Base-by-base conservation (phyloP, 257 asterid genomes). In the Primulina huaijiensis region DNA sequence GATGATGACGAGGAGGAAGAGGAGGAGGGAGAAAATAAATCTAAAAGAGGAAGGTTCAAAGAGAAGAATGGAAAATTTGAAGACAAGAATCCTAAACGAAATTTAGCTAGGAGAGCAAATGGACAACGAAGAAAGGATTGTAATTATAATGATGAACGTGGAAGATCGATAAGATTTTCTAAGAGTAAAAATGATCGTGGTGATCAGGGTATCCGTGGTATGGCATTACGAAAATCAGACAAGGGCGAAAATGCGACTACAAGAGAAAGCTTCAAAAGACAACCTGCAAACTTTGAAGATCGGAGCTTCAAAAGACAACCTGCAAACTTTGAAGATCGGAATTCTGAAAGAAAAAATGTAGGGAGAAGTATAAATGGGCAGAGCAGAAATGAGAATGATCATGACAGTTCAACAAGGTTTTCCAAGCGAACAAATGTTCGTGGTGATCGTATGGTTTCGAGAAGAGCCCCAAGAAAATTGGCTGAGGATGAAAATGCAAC, bases 1-100 rank as follows among this genome's bases (percentile, higher is more conserved):
- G 80, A 74, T 69, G 81, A 76, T 11, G 25, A 23, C 25, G 25
- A 75, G 34, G 85, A 77, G 35, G 82, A 73, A 7, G 78, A 82
- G 7, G 78, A 63, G 53, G 77, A 77, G 60, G 80, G 31, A 6
- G 71, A 67, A n/a, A 59, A 30, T 67, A 71, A 61, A 52, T 65
- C 16, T 40, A 56, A 62, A 62, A 69, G 76, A 68, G 79, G 76
- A 65, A 74, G 65, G 67, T 7, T 16, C 12, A n/a, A 64, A 23
- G 40, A 38, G 57, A 70, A 69, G 61, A 64, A 34, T 20, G 69
- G 5, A 23, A 74, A 9, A 34, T 77, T 25, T 67, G 67, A 64
- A 50, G 63, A 64, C 16, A 62, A n/a, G 37, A 62, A 33, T 25
- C 34, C 61, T 30, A 63, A 33, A 62, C 67, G 75, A 53, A 43